Percentiles rank a stretch among this genome's conserved stretches.
phyloP scores from a whole-genome alignment of 495 filamentous ascomycete genomes.

The Penicillium verhagenii region DNA sequence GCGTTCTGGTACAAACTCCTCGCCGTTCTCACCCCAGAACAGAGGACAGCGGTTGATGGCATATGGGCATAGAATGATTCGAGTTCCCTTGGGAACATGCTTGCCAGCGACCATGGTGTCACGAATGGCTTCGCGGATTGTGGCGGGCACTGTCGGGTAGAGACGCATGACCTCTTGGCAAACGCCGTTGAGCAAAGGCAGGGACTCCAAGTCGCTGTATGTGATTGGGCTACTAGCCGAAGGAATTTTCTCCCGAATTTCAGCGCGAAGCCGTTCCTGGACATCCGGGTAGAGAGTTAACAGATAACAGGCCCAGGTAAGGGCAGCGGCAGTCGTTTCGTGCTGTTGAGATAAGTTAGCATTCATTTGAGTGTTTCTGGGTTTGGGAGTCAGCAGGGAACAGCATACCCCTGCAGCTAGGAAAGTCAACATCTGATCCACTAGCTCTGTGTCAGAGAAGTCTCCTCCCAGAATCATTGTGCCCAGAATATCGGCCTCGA shows the following conservation, averaged over 20 bases:
- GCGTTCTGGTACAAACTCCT: constrained; percentile 46
- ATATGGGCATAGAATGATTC: constrained; percentile 43
- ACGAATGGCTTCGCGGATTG: constrained; percentile 47
- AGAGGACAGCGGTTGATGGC: constrained; percentile 39
- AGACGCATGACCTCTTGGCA: constrained; percentile 50
- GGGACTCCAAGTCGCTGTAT: constrained; percentile 43
- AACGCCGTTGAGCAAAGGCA: constrained; percentile 53
- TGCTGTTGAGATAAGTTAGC: constrained; percentile 30
- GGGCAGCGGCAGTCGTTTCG: constrained; percentile 54
- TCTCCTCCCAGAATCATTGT: constrained; percentile 53
- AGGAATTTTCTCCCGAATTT: constrained; percentile 45
- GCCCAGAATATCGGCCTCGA: constrained; percentile 70
- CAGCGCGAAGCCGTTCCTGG: constrained; percentile 46
- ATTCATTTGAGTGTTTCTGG: too few relatives aligned
- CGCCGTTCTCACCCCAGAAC: constrained; percentile 43
- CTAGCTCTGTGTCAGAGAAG: constrained; percentile 51
- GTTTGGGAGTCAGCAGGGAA: too few relatives aligned
- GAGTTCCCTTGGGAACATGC: constrained; percentile 44
- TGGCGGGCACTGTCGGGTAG: constrained; percentile 51
- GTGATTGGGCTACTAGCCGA: constrained; percentile 27
- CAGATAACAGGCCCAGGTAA: constrained; percentile 54
- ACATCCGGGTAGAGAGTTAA: constrained; percentile 45
- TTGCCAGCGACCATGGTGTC: constrained; percentile 45
- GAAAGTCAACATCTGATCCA: constrained; percentile 57
- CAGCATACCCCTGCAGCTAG: constrained; percentile 45